These are phyloP conservation scores for Colletotrichum sp. DNA, from an alignment of 2,329 filamentous ascomycete genomes.

Conservation along the genomic window DNA sequence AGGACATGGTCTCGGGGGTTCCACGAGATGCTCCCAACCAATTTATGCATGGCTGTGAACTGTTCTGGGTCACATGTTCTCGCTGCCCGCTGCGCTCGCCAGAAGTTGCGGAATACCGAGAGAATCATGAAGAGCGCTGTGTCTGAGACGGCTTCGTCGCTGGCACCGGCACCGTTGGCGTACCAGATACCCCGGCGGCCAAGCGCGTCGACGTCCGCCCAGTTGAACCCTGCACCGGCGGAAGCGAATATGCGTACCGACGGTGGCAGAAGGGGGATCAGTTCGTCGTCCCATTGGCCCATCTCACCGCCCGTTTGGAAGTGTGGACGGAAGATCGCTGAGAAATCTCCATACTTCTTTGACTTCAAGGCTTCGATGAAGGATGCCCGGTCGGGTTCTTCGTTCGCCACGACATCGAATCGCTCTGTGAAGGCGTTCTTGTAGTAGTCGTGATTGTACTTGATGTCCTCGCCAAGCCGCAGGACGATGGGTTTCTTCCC, in stretches of 20 bases:
- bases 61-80: constrained; percentile 41
- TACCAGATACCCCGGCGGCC: constrained; percentile 42
- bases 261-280: constrained; percentile 57
- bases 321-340: constrained; percentile 59
- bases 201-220: constrained; percentile 60
- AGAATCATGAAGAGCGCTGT: constrained; percentile 46
- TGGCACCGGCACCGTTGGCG: constrained; percentile 45
- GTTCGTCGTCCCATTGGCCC: constrained; percentile 63
- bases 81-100: constrained; percentile 50
- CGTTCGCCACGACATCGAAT: constrained; percentile 44
- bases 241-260: constrained; percentile 63
- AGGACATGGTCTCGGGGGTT: constrained; percentile 53
- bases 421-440: constrained; percentile 38
- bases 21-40: constrained; percentile 49
- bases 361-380: constrained; percentile 47
- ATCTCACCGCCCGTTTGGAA: constrained; percentile 68
- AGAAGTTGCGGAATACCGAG: constrained; percentile 54
- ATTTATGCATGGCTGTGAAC: constrained; percentile 47
- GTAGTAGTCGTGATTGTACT: constrained; percentile 50
- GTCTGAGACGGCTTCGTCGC: constrained; percentile 48
- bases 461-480: constrained; percentile 50
- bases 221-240: constrained; percentile 67
- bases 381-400: constrained; percentile 35
- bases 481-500: constrained; percentile 39
- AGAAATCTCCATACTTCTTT: constrained; percentile 30